phyloP scores from a whole-genome alignment of 2,329 filamentous ascomycete species.

The Curvularia eragrostidis region DNA sequence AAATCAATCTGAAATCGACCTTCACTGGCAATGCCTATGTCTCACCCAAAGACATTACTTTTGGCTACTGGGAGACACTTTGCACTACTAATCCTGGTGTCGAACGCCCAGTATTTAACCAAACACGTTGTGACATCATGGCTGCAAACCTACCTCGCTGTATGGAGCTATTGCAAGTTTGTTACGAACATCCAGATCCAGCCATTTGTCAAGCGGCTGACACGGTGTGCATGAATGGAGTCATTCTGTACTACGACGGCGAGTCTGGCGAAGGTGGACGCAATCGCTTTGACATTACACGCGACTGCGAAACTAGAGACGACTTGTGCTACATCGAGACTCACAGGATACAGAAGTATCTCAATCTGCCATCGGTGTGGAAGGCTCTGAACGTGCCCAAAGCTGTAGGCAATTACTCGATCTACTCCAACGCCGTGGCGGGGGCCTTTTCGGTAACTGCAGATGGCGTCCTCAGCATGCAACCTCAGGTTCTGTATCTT shows the following conservation, averaged over 20 bases:
- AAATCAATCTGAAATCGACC: conserved; percentile 54
- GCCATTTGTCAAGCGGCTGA: conserved; percentile 51
- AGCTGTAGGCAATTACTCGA: conserved; percentile 42
- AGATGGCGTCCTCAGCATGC: conserved; percentile 39
- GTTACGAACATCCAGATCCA: conserved; percentile 51
- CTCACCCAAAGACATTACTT: conserved; percentile 51
- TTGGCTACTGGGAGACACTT: conserved; percentile 57
- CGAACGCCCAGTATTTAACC: conserved; percentile 53
- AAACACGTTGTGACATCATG: conserved; percentile 56
- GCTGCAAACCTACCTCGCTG: conserved; percentile 56
- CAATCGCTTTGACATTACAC: conserved; percentile 56
- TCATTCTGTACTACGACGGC: conserved; percentile 52
- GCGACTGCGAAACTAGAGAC: conserved; percentile 46
- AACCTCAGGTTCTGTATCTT: conserved; percentile 46
- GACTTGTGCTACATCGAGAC: conserved; percentile 50
- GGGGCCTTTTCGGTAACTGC: conserved; percentile 39
- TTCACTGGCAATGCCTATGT: conserved; percentile 58
- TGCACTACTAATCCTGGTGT: conserved; percentile 57
- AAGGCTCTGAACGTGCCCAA: conserved; percentile 44
- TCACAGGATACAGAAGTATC: conserved; percentile 38
- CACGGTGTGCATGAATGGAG: conserved; percentile 48
- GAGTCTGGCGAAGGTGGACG: conserved; percentile 50
- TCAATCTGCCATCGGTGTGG: conserved; percentile 45
- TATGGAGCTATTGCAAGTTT: conserved; percentile 51
- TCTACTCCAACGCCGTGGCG: conserved; percentile 32